Percentiles rank a stretch among this genome's conserved stretches.
These are phyloP conservation scores for Cocos nucifera DNA, from an alignment of 176 grass and related monocot genomes.

Conservation along the genomic window DNA sequence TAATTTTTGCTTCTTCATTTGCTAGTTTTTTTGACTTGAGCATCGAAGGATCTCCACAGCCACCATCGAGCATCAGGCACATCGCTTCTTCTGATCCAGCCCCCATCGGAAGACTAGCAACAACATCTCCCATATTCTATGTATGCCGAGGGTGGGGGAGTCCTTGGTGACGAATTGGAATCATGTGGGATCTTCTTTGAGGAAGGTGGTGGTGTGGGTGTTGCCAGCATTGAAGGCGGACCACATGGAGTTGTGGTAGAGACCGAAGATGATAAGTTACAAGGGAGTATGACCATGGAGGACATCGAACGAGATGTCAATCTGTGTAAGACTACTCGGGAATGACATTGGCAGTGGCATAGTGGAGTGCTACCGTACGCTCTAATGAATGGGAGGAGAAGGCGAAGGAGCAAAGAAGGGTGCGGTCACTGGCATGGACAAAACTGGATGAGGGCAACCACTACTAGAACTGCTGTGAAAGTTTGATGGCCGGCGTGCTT, in stretches of 20 bases:
- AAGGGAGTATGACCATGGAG: too few species aligned
- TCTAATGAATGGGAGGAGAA: not conserved
- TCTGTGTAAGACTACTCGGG: constrained; percentile 43
- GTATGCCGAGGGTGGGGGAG: constrained; percentile 32
- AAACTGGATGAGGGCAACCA: not conserved
- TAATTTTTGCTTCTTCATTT: too few species aligned
- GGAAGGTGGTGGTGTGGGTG: constrained; percentile 31
- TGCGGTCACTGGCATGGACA: not conserved
- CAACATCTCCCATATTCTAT: too few species aligned
- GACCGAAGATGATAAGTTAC: too few species aligned
- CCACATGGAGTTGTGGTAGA: constrained; percentile 33
- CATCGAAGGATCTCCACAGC: too few species aligned
- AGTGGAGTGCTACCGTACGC: constrained; percentile 14
- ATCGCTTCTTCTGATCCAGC: too few species aligned
- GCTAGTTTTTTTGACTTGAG: too few species aligned
- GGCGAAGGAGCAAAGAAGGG: not conserved
- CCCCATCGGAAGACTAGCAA: too few species aligned
- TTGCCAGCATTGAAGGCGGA: constrained; percentile 46
- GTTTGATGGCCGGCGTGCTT: too few species aligned
- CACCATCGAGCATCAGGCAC: too few species aligned
- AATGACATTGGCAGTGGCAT: constrained; percentile 18
- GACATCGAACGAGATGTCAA: constrained; percentile 17
- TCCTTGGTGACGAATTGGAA: constrained; percentile 11
- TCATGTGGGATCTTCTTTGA: constrained; percentile 45
- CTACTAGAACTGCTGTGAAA: not conserved